Evolutionary conservation across 495 filamentous ascomycete genomes (phyloP).

Genomic region (Trichoderma asperelloides): DNA sequence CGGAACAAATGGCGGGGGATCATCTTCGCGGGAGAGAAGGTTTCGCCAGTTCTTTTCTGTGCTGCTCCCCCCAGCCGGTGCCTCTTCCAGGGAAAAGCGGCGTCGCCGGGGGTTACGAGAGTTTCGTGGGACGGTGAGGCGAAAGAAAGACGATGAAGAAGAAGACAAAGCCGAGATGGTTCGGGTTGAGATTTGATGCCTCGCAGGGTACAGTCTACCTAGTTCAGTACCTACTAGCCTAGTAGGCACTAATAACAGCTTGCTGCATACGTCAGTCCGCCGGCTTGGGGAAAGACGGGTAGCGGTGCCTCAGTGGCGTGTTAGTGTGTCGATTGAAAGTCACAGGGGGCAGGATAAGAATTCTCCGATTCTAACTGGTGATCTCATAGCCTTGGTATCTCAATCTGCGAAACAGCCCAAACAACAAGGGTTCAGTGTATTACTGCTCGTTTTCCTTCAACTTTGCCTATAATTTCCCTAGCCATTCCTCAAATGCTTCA

Average conservation of each 20-base stretch:
- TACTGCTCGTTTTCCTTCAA: too few relatives aligned
- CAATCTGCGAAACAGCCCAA: too few relatives aligned
- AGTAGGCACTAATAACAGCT: too few relatives aligned
- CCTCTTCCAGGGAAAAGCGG: neutral
- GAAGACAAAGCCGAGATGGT: neutral
- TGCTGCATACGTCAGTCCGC: neutral
- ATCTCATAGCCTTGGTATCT: too few relatives aligned
- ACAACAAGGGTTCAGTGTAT: too few relatives aligned
- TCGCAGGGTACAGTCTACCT: too few relatives aligned
- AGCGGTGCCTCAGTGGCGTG: neutral
- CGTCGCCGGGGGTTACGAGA: neutral
- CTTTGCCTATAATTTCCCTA: too few relatives aligned
- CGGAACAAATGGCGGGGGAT: neutral
- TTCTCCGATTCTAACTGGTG: neutral
- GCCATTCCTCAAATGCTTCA: too few relatives aligned
- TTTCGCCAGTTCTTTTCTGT: too few relatives aligned
- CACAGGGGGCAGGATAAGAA: neutral
- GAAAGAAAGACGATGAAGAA: neutral
- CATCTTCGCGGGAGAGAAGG: neutral
- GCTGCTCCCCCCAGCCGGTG: neutral
- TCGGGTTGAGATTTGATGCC: too few relatives aligned
- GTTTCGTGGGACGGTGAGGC: neutral
- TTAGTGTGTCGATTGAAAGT: neutral
- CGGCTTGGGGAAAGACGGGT: too few relatives aligned
- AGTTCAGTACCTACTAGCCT: too few relatives aligned